phyloP scores from a whole-genome alignment of 1,284 basidiomycete genomes.

The Puccinia polysora region DNA sequence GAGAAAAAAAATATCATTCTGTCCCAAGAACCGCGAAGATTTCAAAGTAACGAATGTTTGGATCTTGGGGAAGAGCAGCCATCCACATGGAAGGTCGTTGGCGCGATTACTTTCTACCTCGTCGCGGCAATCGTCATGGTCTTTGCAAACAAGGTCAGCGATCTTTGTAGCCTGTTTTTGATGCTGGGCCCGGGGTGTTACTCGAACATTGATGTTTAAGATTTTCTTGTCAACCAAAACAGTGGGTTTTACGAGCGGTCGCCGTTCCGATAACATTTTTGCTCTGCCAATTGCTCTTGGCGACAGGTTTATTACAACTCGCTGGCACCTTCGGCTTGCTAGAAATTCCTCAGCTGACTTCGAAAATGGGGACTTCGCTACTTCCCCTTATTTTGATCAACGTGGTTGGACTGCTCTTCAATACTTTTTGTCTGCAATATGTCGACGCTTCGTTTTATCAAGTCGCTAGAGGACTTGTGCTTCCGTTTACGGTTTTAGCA shows the following conservation, averaged over 20 bases:
- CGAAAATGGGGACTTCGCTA: neutral
- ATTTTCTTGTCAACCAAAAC: neutral
- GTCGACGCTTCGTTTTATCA: constrained; percentile 80
- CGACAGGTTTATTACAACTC: constrained; percentile 4
- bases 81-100: constrained; percentile 47
- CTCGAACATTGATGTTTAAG: neutral
- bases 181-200: neutral
- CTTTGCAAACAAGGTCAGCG: constrained; percentile 28
- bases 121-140: constrained; percentile 71
- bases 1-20: neutral
- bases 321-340: neutral
- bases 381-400: constrained; percentile 56
- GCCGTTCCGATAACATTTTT: constrained; percentile 25
- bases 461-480: constrained; percentile 71
- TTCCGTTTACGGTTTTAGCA: constrained; percentile 68
- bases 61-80: constrained; percentile 45
- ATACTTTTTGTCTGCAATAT: constrained; percentile 69
- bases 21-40: constrained; percentile 14
- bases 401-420: constrained; percentile 68
- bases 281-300: constrained; percentile 22
- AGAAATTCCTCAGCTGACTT: constrained; percentile 15
- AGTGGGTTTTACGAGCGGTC: constrained; percentile 32
- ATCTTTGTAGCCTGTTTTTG: neutral
- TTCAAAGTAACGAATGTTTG: neutral
- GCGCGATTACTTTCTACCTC: constrained; percentile 61